Base-by-base conservation (phyloP, 2,329 filamentous ascomycete species). In the Cladosporium sp. region DNA sequence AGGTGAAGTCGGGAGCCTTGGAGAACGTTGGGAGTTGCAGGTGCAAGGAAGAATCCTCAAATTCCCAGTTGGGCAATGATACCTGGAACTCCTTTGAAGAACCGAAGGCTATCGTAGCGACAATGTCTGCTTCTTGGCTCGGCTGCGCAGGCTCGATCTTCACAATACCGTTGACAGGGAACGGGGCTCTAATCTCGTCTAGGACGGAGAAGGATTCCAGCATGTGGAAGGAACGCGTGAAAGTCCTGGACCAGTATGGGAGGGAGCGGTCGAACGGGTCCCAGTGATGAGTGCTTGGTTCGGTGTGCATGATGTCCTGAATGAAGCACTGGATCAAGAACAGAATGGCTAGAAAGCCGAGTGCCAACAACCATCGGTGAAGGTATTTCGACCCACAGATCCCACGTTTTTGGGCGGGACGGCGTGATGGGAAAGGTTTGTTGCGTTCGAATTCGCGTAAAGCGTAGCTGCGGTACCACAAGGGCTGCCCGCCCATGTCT, bases 101-200 rank as follows among this genome's bases (percentile, higher is more conserved):
- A 0, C 79, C 78, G 60, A 80, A 79, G 1, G 74, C 74, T 24
- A 80, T 63, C 44, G 73, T 76, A 0, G 76, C 74, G 44, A 71
- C 65, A n/a, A 82, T 71, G 18, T 78, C 78, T 10, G 70, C 67
- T 4, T 73, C 68, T 69, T 82, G 80, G 34, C 71, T 71, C 0
- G 70, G 64, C 18, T 74, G 74, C 10, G 77, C 79, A 47, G 73
- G 70, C n/a, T 74, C 69, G 38, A 82, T 71, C 52, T 75, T 74
- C 24, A 81, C 73, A 67, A 72, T 78, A n/a, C 80, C 80, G 24
- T 71, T 70, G 18, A 81, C 66, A 52, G 14, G 72, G 62, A 34
- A 61, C 64, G 21, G 30, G 12, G 62, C 65, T 59, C n/a, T 72
- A 28, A 75, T 71, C 6, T 70, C 54, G 60, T 77, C 74, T 3